phyloP scores from a whole-genome alignment of 2,329 filamentous ascomycete species.

The Microdochium bolleyi region DNA sequence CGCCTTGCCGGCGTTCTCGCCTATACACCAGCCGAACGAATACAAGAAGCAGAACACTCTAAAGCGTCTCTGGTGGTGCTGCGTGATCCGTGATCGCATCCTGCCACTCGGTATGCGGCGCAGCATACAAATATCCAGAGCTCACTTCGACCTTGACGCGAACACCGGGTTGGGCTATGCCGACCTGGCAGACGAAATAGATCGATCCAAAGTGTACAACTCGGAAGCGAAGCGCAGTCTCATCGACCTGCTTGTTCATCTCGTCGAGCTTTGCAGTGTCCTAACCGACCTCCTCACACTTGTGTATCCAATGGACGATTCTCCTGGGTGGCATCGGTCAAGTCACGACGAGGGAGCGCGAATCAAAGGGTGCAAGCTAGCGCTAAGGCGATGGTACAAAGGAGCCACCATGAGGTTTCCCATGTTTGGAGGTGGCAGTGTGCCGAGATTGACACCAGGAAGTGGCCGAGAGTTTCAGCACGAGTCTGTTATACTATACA shows the following conservation, averaged over 20 bases:
- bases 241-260: slow-evolving; percentile 33
- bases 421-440: slow-evolving; percentile 23
- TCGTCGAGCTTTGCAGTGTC: slow-evolving; percentile 35
- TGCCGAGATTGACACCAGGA: slow-evolving; percentile 14
- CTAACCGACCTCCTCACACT: slow-evolving; percentile 37
- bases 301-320: slow-evolving; percentile 34
- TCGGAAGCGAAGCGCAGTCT: slow-evolving; percentile 33
- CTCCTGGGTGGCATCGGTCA: slow-evolving; percentile 27
- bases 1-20: slow-evolving; percentile 19
- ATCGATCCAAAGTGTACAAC: slow-evolving; percentile 35
- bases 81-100: slow-evolving; percentile 42
- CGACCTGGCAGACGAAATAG: slow-evolving; percentile 37
- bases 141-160: slow-evolving; percentile 33
- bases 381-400: slow-evolving; percentile 30
- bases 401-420: slow-evolving; percentile 27
- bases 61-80: slow-evolving; percentile 48
- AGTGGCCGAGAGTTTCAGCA: slow-evolving; percentile 22
- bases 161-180: slow-evolving; percentile 26
- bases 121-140: slow-evolving; percentile 38
- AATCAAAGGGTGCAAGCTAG: slow-evolving; percentile 25
- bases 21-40: slow-evolving; percentile 19
- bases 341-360: slow-evolving; percentile 19
- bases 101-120: slow-evolving; percentile 40
- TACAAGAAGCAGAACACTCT: slow-evolving; percentile 29
- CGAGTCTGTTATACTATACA: slow-evolving; percentile 34